Evolutionary conservation across 2,329 filamentous ascomycete genomes (phyloP).

Genomic region (Alternaria sp.): DNA sequence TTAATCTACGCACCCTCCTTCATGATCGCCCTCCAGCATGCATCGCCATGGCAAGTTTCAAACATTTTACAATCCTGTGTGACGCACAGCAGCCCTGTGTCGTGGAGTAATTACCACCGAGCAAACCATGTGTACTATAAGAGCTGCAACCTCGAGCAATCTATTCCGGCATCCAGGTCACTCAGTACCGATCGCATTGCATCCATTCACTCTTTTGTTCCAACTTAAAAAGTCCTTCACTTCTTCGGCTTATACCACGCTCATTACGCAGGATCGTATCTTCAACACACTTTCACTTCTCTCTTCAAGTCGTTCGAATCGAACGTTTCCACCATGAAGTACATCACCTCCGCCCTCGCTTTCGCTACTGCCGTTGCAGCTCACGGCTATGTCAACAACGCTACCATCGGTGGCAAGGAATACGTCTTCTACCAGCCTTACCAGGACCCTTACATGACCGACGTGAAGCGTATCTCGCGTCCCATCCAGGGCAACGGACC

Average conservation of each 20-base stretch:
- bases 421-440: constrained; percentile 50
- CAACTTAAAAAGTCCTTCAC: constrained; percentile 24
- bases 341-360: constrained; percentile 37
- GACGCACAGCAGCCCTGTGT: constrained; percentile 20
- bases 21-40: constrained; percentile 36
- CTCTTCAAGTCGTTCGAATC: constrained; percentile 7
- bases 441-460: constrained; percentile 44
- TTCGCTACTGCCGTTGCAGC: constrained; percentile 43
- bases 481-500: constrained; percentile 67
- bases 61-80: constrained; percentile 14
- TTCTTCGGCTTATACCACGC: constrained; percentile 10
- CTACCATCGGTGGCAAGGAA: constrained; percentile 43
- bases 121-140: constrained; percentile 27
- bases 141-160: constrained; percentile 24
- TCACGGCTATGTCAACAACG: constrained; percentile 50
- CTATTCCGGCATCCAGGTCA: constrained; percentile 29
- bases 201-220: constrained; percentile 19
- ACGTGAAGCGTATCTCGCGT: constrained; percentile 63
- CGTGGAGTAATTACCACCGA: constrained; percentile 28
- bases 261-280: constrained; percentile 19
- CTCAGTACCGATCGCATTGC: constrained; percentile 27
- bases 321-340: constrained; percentile 40
- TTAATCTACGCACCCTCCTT: constrained; percentile 43
- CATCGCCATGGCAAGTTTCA: constrained; percentile 31
- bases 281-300: neutral